These are phyloP conservation scores for Neofusicoccum sp. DNA, from an alignment of 2,329 filamentous ascomycete genomes.

Conservation along the genomic window DNA sequence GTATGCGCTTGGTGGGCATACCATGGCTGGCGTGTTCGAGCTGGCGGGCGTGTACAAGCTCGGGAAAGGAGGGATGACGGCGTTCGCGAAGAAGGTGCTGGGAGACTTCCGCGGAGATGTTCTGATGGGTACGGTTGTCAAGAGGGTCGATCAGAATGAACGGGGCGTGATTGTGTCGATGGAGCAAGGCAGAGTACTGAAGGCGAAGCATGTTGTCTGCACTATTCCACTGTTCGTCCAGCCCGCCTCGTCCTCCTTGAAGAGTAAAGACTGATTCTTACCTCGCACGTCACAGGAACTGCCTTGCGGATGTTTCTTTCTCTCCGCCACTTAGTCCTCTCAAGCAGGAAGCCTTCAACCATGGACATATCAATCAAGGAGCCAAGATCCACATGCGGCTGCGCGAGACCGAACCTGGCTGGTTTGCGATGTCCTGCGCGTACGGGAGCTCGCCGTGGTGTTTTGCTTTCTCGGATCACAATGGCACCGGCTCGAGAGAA, in stretches of 20 bases:
- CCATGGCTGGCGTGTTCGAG: slow-evolving; percentile 23
- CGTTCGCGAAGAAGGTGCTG: slow-evolving; percentile 17
- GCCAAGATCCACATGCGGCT: slow-evolving; percentile 27
- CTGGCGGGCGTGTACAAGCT: slow-evolving; percentile 26
- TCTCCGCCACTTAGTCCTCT: slow-evolving; percentile 26
- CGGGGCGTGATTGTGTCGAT: not conserved
- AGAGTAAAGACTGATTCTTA: not conserved
- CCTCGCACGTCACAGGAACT: slow-evolving; percentile 7
- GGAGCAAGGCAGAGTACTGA: not conserved
- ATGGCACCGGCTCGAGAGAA: not conserved
- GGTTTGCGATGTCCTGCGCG: slow-evolving; percentile 7
- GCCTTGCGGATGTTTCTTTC: slow-evolving; percentile 27
- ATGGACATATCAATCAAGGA: slow-evolving; percentile 30
- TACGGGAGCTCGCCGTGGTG: slow-evolving; percentile 4
- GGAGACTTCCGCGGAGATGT: not conserved
- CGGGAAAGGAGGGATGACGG: slow-evolving; percentile 23
- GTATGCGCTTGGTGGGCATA: slow-evolving; percentile 31
- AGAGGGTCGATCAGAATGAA: slow-evolving; percentile 17
- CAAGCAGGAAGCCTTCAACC: slow-evolving; percentile 25
- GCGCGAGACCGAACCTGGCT: slow-evolving; percentile 3
- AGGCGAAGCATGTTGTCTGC: not conserved
- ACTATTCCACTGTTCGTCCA: not conserved
- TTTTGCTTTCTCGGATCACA: slow-evolving; percentile 18
- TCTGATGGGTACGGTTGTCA: slow-evolving; percentile 9
- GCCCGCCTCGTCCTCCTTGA: not conserved